Base-by-base conservation (phyloP, 2,329 filamentous ascomycete genomes). In the Alternaria burnsii region DNA sequence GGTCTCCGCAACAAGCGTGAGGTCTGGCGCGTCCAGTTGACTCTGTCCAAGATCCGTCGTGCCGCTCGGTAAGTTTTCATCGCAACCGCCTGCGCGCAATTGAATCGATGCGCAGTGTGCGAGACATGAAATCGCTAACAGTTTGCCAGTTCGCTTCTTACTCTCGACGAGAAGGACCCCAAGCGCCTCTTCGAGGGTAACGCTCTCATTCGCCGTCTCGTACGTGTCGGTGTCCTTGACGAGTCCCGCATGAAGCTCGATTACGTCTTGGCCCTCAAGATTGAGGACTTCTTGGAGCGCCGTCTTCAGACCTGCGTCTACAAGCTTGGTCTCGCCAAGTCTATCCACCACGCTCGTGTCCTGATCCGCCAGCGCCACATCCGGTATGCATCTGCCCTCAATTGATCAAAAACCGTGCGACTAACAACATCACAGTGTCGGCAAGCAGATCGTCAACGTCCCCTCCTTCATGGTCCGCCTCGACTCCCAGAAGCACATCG, bases 201-300 rank as follows among this genome's bases (percentile, higher is more conserved):
- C 85, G 95, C 95, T 83, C 90, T 99, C 83, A 99, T 99, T 91
- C 95, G 95, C 84, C 95, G 95, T 92, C 93, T 99, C 75, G 95
- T 99, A 75, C 95, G 95, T 84, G 94, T 98, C 82, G 95, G 95
- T 92, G 95, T 99, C 80, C 93, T 99, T 81, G 95, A 99, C 84
- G 95, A 99, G 88, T 94, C 94, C 83, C 95, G 95, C 89, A 99
- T 99, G 95, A 99, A 97, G 92, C 95, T 99, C 89, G 95, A 99
- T 97, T 97, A 99, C 91, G 95, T 99, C 82, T 87, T 99, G 82
- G 95, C 95, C 86, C 91, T 99, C 67, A 97, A 97, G 89, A 91
- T 96, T 79, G 95, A 99, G 86, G 95, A 99, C 86, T 99, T 99
- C 91, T 89, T 99, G 86, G 95, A 99, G 91, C 94, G 95, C 80